Evolutionary conservation across 768 basidiomycete genomes (phyloP).

Genomic region (Naganishia kalamii): DNA sequence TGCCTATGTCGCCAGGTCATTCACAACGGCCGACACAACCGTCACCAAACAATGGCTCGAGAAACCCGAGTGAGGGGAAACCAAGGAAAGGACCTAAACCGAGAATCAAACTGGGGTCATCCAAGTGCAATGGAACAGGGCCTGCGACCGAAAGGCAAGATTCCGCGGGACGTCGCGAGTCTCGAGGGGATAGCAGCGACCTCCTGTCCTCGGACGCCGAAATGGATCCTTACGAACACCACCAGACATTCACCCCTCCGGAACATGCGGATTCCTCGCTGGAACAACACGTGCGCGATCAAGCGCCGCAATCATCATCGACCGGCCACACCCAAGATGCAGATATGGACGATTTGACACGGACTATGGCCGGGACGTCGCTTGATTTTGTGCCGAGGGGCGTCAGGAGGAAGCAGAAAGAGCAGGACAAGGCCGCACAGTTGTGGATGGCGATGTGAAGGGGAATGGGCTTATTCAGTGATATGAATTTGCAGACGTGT

Average conservation of each 20-base stretch:
- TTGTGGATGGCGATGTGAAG: no score
- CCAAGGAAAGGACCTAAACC: neutral
- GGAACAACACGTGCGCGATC: neutral
- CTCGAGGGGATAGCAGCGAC: neutral
- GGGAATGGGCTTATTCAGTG: no score
- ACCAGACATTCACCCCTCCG: neutral
- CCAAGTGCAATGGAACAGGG: neutral
- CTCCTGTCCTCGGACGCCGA: neutral
- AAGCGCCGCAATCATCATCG: neutral
- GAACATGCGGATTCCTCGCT: neutral
- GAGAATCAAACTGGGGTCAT: neutral
- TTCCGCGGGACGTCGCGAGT: neutral
- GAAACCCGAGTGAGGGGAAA: neutral
- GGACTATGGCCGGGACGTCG: slow-evolving; percentile 25
- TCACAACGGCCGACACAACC: neutral
- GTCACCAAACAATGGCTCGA: neutral
- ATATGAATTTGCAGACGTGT: no score
- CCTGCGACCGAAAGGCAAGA: neutral
- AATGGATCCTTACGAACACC: neutral
- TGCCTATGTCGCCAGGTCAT: neutral
- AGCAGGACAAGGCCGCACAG: neutral
- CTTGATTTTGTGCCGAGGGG: slow-evolving; percentile 33
- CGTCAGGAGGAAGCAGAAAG: slow-evolving; percentile 28
- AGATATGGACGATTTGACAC: slow-evolving; percentile 33
- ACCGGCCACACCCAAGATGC: slow-evolving; percentile 18